A percentile compares a stretch with the other conserved stretches of the same genome.
phyloP scores from a whole-genome alignment of 768 basidiomycete genomes.

The Zangia roseola region DNA sequence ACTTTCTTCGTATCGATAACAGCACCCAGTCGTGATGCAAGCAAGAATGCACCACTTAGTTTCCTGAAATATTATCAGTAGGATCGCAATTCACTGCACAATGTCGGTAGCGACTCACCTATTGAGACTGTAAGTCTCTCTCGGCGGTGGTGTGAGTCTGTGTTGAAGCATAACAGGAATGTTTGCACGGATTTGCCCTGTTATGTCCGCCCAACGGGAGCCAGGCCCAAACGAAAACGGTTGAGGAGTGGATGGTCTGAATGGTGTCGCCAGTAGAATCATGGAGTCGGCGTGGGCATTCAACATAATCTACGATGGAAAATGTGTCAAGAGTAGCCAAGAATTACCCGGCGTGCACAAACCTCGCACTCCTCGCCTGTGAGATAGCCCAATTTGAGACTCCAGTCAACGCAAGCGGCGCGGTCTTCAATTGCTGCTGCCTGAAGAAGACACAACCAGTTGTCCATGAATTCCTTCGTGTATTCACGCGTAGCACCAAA shows the following conservation, averaged over 20 bases:
- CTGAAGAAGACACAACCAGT: slow-evolving; percentile 81
- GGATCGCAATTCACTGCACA: background rate
- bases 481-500: slow-evolving; percentile 95
- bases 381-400: slow-evolving; percentile 82
- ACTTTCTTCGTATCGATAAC: slow-evolving; percentile 68
- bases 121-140: slow-evolving; percentile 94
- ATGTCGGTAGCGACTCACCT: slow-evolving; percentile 45
- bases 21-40: slow-evolving; percentile 74
- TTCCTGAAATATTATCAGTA: slow-evolving; percentile 42
- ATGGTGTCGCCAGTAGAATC: slow-evolving; percentile 82
- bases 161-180: slow-evolving; percentile 92
- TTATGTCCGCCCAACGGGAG: slow-evolving; percentile 66
- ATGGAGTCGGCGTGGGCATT: slow-evolving; percentile 84
- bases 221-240: slow-evolving; percentile 79
- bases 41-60: slow-evolving; percentile 77
- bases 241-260: slow-evolving; percentile 59
- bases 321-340: background rate
- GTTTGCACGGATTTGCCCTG: slow-evolving; percentile 68
- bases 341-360: background rate
- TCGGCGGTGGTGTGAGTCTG: slow-evolving; percentile 87
- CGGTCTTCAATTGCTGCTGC: slow-evolving; percentile 73
- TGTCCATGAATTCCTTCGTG: slow-evolving; percentile 80
- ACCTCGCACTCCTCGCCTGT: slow-evolving; percentile 87
- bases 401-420: slow-evolving; percentile 66
- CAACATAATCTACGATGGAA: slow-evolving; percentile 59